phyloP scores from a whole-genome alignment of 2,329 filamentous ascomycete genomes.

The Colletotrichum sp. region DNA sequence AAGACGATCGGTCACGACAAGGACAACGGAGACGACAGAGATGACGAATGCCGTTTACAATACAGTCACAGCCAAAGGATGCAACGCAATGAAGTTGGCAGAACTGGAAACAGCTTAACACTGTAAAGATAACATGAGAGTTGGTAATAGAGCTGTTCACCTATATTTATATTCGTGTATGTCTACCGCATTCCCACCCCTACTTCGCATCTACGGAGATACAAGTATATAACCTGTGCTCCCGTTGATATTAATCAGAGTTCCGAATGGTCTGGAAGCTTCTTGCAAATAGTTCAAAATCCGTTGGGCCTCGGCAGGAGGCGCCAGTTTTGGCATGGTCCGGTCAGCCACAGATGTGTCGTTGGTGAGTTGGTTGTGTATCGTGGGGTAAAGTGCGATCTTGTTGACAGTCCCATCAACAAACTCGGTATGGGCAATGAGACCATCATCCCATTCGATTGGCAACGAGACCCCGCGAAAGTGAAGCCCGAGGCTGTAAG shows the following conservation, averaged over 20 bases:
- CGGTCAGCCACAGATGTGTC: not conserved
- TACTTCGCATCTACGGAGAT: not conserved
- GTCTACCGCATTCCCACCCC: too few relatives aligned
- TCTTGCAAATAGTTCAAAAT: not conserved
- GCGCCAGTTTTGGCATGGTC: not conserved
- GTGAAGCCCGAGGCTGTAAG: not conserved
- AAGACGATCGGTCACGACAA: rapidly evolving
- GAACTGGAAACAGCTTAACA: too few relatives aligned
- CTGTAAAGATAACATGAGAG: too few relatives aligned
- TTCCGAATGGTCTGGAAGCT: not conserved
- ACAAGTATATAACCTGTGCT: not conserved
- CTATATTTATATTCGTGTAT: rapidly evolving
- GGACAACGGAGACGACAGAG: too few relatives aligned
- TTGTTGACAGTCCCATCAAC: not conserved
- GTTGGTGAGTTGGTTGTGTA: not conserved
- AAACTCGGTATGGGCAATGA: not conserved
- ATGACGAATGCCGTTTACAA: too few relatives aligned
- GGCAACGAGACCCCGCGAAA: not conserved
- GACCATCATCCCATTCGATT: not conserved
- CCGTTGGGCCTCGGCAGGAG: not conserved
- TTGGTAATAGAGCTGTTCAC: too few relatives aligned
- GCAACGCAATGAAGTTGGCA: too few relatives aligned
- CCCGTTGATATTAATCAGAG: rapidly evolving
- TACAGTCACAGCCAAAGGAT: too few relatives aligned
- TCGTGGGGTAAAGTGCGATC: not conserved